Evolutionary conservation across 345 rosid genomes (phyloP), one percentile per base, ranked within the genome.

Genomic region (Gossypioides kirkii): DNA sequence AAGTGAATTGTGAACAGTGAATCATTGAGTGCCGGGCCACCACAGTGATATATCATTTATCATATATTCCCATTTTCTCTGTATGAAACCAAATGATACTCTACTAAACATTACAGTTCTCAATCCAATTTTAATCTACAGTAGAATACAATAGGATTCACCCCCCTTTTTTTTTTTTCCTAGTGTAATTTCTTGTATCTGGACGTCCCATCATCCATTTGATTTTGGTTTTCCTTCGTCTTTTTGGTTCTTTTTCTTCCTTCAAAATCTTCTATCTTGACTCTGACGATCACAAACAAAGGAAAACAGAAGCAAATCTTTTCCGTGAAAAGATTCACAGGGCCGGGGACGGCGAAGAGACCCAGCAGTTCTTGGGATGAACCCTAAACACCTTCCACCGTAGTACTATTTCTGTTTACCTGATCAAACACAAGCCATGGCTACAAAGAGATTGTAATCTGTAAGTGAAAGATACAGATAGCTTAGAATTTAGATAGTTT

Each of bases 1-100:
- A 56, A 72, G 32, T 73, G 16, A 32, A 32, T 32, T 32, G 36
- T 45, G 63, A 79, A 76, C 66, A 61, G 77, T 69, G 38, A 63
- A 64, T 77, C 45, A 8, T 55, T 0, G 78, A 23, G 32, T 14
- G 36, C 32, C 32, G 78, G 78, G 76, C 81, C 83, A 77, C 83
- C 78, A 65, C 67, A 5, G 80, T 80, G 71, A 65, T 59, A 4
- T 56, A 56, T 54, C 59, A 54, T 20, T 7, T 20, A 54, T 54
- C 59, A 54, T 20, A n/a, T 20, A 54, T 54, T 54, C 59, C 49
- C 32, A 56, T 56, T 56, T 32, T 32, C 38, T 56, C 72, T 68
- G 43, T 8, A 17, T 61, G 22, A 55, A 64, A 64, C 46, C 17
- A 41, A 20, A 9, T n/a, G 13, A 3, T 9, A 18, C 67, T 28